Conservation (phyloP, 768 basidiomycete genomes). For the Clathrus columnatus region DNA sequence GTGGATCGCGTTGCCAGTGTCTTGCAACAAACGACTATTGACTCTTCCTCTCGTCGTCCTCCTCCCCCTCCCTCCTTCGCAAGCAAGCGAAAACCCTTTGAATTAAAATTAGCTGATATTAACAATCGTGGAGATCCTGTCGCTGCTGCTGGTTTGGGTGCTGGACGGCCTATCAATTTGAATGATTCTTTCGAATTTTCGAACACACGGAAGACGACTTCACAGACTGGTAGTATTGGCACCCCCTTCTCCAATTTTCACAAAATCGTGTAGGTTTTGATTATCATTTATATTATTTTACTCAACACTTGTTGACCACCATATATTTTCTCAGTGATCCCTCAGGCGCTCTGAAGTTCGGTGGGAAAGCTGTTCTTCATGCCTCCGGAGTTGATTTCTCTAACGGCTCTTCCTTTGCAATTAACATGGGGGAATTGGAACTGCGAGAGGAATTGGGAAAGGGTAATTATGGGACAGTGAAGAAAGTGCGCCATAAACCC, state of each 20-base stretch:
- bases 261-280: conserved; percentile 75
- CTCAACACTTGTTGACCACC: conserved; percentile 10
- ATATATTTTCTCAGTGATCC: conserved; percentile 58
- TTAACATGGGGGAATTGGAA: conserved; percentile 91
- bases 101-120: conserved; percentile 58
- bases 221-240: conserved; percentile 34
- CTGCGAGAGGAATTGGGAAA: conserved; percentile 90
- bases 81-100: conserved; percentile 40
- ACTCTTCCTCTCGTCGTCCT: conserved; percentile 25
- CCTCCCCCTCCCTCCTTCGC: conserved; percentile 29
- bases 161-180: conserved; percentile 46
- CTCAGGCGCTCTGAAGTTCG: conserved; percentile 90
- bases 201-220: conserved; percentile 20
- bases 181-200: conserved; percentile 24
- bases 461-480: conserved; percentile 97
- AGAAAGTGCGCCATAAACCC: conserved; percentile 88
- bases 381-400: conserved; percentile 85
- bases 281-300: conserved; percentile 8
- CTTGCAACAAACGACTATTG: conserved; percentile 14
- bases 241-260: conserved; percentile 90
- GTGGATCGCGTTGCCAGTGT: conserved; percentile 10
- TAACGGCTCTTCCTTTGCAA: conserved; percentile 81
- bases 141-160: conserved; percentile 60
- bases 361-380: conserved; percentile 87
- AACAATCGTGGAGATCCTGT: conserved; percentile 45